phyloP scores from a whole-genome alignment of 2,329 filamentous ascomycete species.

The Lizonia empirigonia region DNA sequence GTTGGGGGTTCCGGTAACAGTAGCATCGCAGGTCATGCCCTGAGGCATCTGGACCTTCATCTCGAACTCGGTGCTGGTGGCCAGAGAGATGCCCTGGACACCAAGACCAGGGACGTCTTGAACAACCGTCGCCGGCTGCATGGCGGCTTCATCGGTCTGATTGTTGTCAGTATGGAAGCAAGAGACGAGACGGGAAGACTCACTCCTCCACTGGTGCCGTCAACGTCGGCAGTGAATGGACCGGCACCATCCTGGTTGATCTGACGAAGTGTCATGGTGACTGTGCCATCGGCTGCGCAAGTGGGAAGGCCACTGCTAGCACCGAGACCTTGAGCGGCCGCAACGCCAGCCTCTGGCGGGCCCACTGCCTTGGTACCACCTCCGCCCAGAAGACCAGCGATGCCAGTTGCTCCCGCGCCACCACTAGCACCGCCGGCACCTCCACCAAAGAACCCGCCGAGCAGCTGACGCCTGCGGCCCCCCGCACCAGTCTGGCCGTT shows the following conservation, averaged over 20 bases:
- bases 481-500: constrained; percentile 14
- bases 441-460: constrained; percentile 45
- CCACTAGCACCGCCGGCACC: constrained; percentile 26
- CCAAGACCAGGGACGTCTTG: constrained; percentile 65
- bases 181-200: neutral
- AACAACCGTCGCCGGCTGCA: constrained; percentile 64
- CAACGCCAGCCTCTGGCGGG: constrained; percentile 60
- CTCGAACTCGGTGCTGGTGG: constrained; percentile 66
- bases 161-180: neutral
- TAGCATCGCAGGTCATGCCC: constrained; percentile 70
- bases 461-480: constrained; percentile 38
- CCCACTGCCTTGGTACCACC: constrained; percentile 56
- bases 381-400: constrained; percentile 41
- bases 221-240: constrained; percentile 65
- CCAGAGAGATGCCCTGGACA: constrained; percentile 63
- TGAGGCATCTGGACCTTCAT: constrained; percentile 68
- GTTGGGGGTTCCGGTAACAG: constrained; percentile 62
- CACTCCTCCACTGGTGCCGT: constrained; percentile 66
- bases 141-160: constrained; percentile 61
- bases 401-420: constrained; percentile 35
- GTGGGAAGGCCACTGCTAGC: constrained; percentile 64
- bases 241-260: constrained; percentile 74
- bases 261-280: constrained; percentile 69
- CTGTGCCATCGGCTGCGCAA: constrained; percentile 62
- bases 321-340: constrained; percentile 61